Evolutionary conservation across 2,329 filamentous ascomycete species (phyloP).

Genomic region (Colletotrichum sp.): DNA sequence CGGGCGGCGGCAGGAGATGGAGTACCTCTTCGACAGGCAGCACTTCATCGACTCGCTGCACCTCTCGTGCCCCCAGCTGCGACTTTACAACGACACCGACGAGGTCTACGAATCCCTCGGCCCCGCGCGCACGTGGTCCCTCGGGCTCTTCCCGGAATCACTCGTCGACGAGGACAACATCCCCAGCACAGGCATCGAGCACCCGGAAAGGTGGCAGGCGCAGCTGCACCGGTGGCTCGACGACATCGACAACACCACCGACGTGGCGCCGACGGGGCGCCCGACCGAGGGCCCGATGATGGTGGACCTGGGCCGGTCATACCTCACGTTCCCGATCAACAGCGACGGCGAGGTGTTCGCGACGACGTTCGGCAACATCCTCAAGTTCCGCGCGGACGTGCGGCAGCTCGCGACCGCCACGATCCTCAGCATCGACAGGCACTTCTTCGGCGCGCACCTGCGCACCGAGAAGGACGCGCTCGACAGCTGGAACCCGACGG

Average conservation of each 20-base stretch:
- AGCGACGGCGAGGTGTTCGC: conserved; percentile 37
- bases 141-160: conserved; percentile 30
- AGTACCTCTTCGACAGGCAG: conserved; percentile 31
- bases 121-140: conserved; percentile 20
- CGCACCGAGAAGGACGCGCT: conserved; percentile 32
- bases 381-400: conserved; percentile 34
- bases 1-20: conserved; percentile 25
- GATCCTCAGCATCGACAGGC: conserved; percentile 22
- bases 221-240: conserved; percentile 32
- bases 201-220: conserved; percentile 29
- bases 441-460: conserved; percentile 35
- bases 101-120: conserved; percentile 21
- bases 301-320: conserved; percentile 34
- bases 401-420: conserved; percentile 31
- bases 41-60: conserved; percentile 28
- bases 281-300: conserved; percentile 26
- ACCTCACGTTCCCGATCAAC: conserved; percentile 39
- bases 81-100: conserved; percentile 29
- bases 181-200: conserved; percentile 25
- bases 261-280: conserved; percentile 14
- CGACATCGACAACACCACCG: conserved; percentile 6
- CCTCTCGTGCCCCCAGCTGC: conserved; percentile 30
- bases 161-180: conserved; percentile 32
- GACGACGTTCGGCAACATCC: conserved; percentile 33
- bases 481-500: conserved; percentile 29